phyloP scores from a whole-genome alignment of 2,329 filamentous ascomycete genomes.

The Pezicula neosporulosa region DNA sequence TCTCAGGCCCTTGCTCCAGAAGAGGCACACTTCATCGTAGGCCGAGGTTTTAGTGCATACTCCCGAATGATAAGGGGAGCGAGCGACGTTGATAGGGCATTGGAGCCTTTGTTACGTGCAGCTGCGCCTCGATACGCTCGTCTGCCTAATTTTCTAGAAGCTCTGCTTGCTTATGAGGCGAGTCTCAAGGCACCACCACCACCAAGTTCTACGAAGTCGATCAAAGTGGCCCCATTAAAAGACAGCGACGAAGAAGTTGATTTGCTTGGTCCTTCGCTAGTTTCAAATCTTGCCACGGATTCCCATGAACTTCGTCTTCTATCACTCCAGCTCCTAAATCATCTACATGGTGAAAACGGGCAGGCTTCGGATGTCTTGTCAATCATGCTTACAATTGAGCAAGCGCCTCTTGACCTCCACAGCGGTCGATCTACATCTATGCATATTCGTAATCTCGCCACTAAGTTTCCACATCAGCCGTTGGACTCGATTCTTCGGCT shows the following conservation, averaged over 20 bases:
- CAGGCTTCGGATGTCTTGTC: conserved; percentile 46
- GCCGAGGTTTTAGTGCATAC: conserved; percentile 72
- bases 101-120: conserved; percentile 64
- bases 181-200: conserved; percentile 18
- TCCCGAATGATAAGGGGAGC: conserved; percentile 60
- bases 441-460: conserved; percentile 70
- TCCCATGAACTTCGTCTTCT: conserved; percentile 72
- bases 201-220: conserved; percentile 4
- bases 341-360: conserved; percentile 51
- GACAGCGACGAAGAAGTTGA: conserved; percentile 41
- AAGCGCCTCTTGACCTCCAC: conserved; percentile 72
- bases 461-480: conserved; percentile 53
- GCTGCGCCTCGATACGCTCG: conserved; percentile 65
- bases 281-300: conserved; percentile 70
- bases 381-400: conserved; percentile 75
- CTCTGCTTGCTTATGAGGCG: conserved; percentile 52
- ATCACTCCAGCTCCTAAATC: conserved; percentile 68
- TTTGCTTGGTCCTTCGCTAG: conserved; percentile 59
- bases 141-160: conserved; percentile 63
- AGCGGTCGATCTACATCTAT: conserved; percentile 77
- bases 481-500: conserved; percentile 63
- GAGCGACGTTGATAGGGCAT: conserved; percentile 51
- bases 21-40: conserved; percentile 69
- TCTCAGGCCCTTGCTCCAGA: conserved; percentile 56
- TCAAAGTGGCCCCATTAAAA: conserved; percentile 1